phyloP scores from a whole-genome alignment of 163 green algal genomes.

The Scenedesmus sp. region DNA sequence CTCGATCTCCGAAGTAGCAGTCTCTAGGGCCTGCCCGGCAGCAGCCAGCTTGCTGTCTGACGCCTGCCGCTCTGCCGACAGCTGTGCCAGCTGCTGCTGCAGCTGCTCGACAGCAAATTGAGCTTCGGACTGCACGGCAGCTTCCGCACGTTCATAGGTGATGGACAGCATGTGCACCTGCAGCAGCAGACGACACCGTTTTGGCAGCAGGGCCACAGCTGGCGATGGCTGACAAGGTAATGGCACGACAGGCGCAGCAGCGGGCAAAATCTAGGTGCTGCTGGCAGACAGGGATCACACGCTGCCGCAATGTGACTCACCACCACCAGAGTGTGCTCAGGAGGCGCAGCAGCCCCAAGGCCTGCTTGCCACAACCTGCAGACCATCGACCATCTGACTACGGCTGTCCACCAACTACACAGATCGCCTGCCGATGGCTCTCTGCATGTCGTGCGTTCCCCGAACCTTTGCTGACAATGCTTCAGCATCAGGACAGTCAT shows the following conservation, averaged over 20 bases:
- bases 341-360: background rate
- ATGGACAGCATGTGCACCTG: slow-evolving; percentile 54
- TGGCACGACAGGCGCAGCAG: background rate
- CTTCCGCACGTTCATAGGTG: slow-evolving; percentile 57
- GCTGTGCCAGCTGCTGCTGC: slow-evolving; percentile 38
- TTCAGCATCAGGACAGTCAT: too few species aligned
- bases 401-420: too few species aligned
- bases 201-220: background rate
- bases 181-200: background rate
- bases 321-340: background rate
- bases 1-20: slow-evolving; percentile 2
- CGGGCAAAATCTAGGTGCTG: too few species aligned
- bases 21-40: slow-evolving; percentile 18
- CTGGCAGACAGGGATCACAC: background rate
- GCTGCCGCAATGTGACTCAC: background rate
- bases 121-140: slow-evolving; percentile 55
- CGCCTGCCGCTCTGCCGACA: slow-evolving; percentile 8
- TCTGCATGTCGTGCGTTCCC: too few species aligned
- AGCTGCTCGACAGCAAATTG: slow-evolving; percentile 42
- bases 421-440: too few species aligned
- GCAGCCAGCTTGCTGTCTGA: slow-evolving; percentile 12
- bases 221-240: background rate
- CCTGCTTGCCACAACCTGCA: background rate
- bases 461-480: too few species aligned
- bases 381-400: too few species aligned